A percentile compares a stretch with the other conserved stretches of the same genome.
Evolutionary conservation across 306 rosid species (phyloP).

Genomic region (Ziziphus jujuba): DNA sequence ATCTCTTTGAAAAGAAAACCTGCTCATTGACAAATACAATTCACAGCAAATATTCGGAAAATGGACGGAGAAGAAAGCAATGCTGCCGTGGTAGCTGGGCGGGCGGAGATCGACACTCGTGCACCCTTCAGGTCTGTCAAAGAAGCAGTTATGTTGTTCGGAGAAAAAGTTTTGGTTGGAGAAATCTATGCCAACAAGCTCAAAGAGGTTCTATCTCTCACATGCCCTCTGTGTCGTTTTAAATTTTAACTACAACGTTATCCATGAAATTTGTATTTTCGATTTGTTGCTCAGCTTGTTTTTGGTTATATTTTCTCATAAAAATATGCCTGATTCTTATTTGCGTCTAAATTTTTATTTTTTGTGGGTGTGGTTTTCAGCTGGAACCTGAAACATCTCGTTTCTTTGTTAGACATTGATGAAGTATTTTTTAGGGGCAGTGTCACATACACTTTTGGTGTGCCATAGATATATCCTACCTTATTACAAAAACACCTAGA

Average conservation of each 20-base stretch:
- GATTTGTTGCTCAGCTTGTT: not conserved
- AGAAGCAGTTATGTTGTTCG: conserved; percentile 86
- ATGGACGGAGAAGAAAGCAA: conserved; percentile 42
- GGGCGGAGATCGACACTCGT: conserved; percentile 77
- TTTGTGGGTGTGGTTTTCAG: no score
- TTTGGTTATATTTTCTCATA: no score
- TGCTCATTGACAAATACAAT: no score
- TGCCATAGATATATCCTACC: no score
- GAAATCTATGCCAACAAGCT: conserved; percentile 79
- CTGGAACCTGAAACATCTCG: no score
- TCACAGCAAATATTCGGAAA: not conserved
- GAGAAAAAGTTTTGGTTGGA: conserved; percentile 74
- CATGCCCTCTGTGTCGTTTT: not conserved
- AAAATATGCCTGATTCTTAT: no score
- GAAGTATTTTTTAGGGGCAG: no score
- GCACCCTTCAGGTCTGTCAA: conserved; percentile 85
- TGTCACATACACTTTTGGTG: no score
- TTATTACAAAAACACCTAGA: no score
- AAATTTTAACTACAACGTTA: not conserved
- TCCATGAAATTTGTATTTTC: no score
- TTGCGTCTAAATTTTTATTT: no score
- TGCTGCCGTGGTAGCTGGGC: conserved; percentile 39
- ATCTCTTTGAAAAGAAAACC: not conserved
- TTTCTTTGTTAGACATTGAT: no score
- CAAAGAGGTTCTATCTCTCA: conserved; percentile 53